A percentile compares a stretch with the other conserved stretches of the same genome.
Conservation (phyloP, 805 yeast species). For the Priceomyces carsonii region DNA sequence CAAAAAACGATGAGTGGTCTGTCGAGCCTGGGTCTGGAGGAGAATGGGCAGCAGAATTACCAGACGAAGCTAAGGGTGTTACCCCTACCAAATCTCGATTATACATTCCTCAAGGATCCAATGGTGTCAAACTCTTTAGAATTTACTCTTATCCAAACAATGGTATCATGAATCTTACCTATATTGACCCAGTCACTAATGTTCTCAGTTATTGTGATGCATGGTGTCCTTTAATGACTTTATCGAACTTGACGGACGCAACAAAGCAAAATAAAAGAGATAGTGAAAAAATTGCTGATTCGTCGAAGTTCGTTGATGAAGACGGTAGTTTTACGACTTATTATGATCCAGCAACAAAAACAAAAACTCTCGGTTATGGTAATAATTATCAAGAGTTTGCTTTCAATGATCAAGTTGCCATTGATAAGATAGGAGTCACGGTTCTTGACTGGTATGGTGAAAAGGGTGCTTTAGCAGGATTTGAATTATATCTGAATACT, state of each 20-base stretch:
- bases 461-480: constrained; percentile 67
- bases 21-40: constrained; percentile 52
- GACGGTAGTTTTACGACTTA: constrained; percentile 38
- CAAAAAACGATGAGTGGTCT: constrained; percentile 53
- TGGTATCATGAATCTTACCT: constrained; percentile 90
- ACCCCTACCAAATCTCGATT: constrained; percentile 73
- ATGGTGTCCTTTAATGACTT: constrained; percentile 71
- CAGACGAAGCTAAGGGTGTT: constrained; percentile 48
- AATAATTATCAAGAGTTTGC: constrained; percentile 75
- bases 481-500: constrained; percentile 65
- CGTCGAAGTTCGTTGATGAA: constrained; percentile 32
- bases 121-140: constrained; percentile 65
- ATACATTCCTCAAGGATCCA: constrained; percentile 56
- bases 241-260: constrained; percentile 31
- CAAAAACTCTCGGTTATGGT: constrained; percentile 44
- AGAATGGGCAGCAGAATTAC: constrained; percentile 62
- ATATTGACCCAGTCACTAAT: constrained; percentile 71
- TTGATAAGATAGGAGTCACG: constrained; percentile 62
- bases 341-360: constrained; percentile 31
- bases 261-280: constrained; percentile 24
- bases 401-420: constrained; percentile 66
- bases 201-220: constrained; percentile 74
- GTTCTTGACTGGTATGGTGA: constrained; percentile 69
- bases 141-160: constrained; percentile 74
- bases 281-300: constrained; percentile 20